Base-by-base conservation (phyloP, 2,329 filamentous ascomycete species). In the Setomelanomma holmii region DNA sequence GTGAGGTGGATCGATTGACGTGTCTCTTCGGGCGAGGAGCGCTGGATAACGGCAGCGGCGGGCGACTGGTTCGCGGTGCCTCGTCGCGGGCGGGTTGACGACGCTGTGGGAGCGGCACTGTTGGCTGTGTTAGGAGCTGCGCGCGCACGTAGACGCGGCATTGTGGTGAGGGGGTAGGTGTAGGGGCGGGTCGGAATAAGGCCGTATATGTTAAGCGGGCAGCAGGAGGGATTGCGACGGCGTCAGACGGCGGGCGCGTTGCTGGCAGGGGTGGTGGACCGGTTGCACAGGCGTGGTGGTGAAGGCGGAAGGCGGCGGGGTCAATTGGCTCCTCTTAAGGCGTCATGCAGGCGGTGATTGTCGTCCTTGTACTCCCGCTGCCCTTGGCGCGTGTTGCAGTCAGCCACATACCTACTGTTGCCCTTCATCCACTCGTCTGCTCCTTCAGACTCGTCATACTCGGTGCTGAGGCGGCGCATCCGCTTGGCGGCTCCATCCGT, bases 1-100 rank as follows among this genome's bases (percentile, higher is more conserved):
- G 78, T 82, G 52, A 82, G 74, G 49, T 76, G 74, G 49, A 81
- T 76, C 44, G 76, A 79, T 53, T 75, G 76, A 53, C 75, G 76
- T 36, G 73, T 73, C 53, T 76, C 73, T 45, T 77, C 72, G 52
- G 76, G 76, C 39, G 75, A 73, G 41, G 69, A 70, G 51, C 70
- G 69, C 60, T 76, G 69, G 48, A 77, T 73, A 41, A 72, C 64
- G 42, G 73, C 71, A 8, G 73, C 61, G 24, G 69, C 64, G 33
- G 71, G 64, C 38, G 69, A 58, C 60, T 69, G 68, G 51, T 69
- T 68, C 41, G 69, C 64, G 22, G 66, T 69, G 40, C 69, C 69
- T 55, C 75, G 73, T 40, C 73, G 65, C 1, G 75, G 67, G 51
- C 74, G 71, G 21, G 71, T 69, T n/a, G 71, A 70, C 30, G 68